These are phyloP conservation scores for Asterophora lycoperdoides DNA, from an alignment of 768 basidiomycete species.

Conservation along the genomic window DNA sequence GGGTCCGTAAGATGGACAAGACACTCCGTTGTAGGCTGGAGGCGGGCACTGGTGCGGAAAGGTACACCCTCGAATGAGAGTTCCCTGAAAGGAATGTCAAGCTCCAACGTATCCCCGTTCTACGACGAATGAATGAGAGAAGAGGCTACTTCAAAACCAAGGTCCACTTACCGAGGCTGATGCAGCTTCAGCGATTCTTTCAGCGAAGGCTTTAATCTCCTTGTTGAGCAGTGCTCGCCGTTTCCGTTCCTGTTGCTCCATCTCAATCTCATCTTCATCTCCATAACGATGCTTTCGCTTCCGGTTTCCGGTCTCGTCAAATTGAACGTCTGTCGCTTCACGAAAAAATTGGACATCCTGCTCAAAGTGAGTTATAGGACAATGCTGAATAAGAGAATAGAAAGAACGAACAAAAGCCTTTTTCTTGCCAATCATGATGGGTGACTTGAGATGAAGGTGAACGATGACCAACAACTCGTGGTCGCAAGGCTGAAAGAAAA, in stretches of 20 bases:
- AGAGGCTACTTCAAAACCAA: neutral
- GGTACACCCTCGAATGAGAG: slow-evolving; percentile 97
- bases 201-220: slow-evolving; percentile 90
- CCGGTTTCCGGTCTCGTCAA: slow-evolving; percentile 98
- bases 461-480: slow-evolving; percentile 92
- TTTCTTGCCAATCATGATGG: slow-evolving; percentile 99
- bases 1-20: slow-evolving; percentile 92
- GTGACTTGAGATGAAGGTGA: slow-evolving; percentile 88
- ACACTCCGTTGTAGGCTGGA: slow-evolving; percentile 96
- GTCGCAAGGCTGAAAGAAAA: slow-evolving; percentile 99
- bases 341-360: slow-evolving; percentile 98
- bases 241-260: slow-evolving; percentile 95
- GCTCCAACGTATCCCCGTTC: slow-evolving; percentile 81
- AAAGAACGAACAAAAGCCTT: slow-evolving; percentile 75
- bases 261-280: slow-evolving; percentile 98
- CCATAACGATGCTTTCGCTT: slow-evolving; percentile 96
- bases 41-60: slow-evolving; percentile 87
- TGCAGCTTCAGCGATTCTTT: slow-evolving; percentile 85
- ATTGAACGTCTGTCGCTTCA: slow-evolving; percentile 95
- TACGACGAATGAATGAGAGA: slow-evolving; percentile 13
- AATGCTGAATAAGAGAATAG: neutral
- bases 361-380: slow-evolving; percentile 1
- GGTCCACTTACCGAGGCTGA: slow-evolving; percentile 58
- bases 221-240: slow-evolving; percentile 86
- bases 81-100: slow-evolving; percentile 96